A percentile compares a stretch with the other conserved stretches of the same genome.
phyloP scores from a whole-genome alignment of 1,284 basidiomycete genomes.

The Moesziomyces sp. region DNA sequence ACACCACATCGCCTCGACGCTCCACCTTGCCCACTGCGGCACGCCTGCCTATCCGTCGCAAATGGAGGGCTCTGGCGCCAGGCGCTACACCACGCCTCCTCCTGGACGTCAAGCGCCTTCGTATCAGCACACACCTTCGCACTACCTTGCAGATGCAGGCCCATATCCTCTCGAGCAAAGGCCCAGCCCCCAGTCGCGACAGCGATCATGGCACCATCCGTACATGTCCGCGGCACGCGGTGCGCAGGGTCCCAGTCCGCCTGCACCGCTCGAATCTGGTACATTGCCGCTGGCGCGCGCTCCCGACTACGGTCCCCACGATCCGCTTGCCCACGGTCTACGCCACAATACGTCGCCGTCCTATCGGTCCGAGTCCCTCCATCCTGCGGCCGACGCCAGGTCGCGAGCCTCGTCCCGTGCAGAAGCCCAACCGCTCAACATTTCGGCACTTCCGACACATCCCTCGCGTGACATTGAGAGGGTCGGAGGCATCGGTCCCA shows the following conservation, averaged over 20 bases:
- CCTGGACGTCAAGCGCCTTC: constrained; percentile 6
- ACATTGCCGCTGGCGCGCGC: constrained; percentile 11
- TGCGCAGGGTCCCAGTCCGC: constrained; percentile 22
- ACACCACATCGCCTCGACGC: neutral
- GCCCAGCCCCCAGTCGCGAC: constrained; percentile 31
- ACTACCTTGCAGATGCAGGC: constrained; percentile 2
- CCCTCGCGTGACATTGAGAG: constrained; percentile 16
- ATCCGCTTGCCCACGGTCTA: neutral
- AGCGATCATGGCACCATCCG: constrained; percentile 48
- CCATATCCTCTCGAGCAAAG: constrained; percentile 20
- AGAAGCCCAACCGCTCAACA: constrained; percentile 33
- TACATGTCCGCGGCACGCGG: constrained; percentile 22
- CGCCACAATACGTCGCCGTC: constrained; percentile 17
- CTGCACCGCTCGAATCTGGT: constrained; percentile 10
- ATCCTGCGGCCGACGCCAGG: constrained; percentile 10
- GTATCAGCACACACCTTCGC: neutral
- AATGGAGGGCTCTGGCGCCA: constrained; percentile 23
- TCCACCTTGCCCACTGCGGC: neutral
- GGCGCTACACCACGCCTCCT: constrained; percentile 24
- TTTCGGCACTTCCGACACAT: constrained; percentile 15
- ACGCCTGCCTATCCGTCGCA: neutral
- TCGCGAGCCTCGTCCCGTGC: constrained; percentile 17
- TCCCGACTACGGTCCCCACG: constrained; percentile 13
- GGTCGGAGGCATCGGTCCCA: constrained; percentile 32
- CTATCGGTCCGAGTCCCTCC: constrained; percentile 18